Evolutionary conservation across 805 yeast species (phyloP).

Genomic region (Metschnikowia anglica): DNA sequence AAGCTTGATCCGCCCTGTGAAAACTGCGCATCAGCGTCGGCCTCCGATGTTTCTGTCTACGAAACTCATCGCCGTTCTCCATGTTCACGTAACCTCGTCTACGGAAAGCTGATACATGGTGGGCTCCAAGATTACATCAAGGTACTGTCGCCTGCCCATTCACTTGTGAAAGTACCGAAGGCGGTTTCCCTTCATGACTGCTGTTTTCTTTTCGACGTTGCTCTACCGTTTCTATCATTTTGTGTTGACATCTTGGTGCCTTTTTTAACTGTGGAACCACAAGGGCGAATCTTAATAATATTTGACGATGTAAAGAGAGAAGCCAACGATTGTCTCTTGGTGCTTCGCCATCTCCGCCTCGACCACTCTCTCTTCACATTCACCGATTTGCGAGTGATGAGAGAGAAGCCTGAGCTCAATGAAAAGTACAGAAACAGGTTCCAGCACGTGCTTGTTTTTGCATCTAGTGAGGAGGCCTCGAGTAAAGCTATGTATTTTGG

Average conservation of each 20-base stretch:
- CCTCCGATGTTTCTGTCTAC: conserved; percentile 10
- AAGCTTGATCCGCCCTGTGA: conserved; percentile 17
- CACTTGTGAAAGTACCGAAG: conserved; percentile 30
- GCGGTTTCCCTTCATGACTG: conserved; percentile 38
- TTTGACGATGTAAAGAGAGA: conserved; percentile 31
- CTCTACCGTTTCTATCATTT: conserved; percentile 36
- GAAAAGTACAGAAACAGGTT: conserved; percentile 12
- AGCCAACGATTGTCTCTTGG: conserved; percentile 39
- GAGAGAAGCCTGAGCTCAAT: conserved; percentile 3
- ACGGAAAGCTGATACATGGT: conserved; percentile 39
- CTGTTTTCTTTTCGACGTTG: conserved; percentile 33
- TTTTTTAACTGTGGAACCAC: conserved; percentile 1
- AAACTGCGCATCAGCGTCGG: conserved; percentile 20
- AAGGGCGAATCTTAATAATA: conserved; percentile 27
- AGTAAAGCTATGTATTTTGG: conserved; percentile 9
- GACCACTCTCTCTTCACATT: conserved; percentile 18
- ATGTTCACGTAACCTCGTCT: conserved; percentile 27
- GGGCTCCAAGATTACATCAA: conserved; percentile 40
- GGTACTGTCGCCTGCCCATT: conserved; percentile 25
- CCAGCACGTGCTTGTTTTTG: conserved; percentile 18
- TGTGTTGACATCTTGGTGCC: conserved; percentile 21
- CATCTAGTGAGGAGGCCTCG: conserved; percentile 8
- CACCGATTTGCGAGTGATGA: conserved; percentile 13
- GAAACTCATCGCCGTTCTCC: conserved; percentile 19
- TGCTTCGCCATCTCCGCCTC: conserved; percentile 28